Evolutionary conservation across 75 land plant species (phyloP).

Genomic region (Pinus tabuliformis): DNA sequence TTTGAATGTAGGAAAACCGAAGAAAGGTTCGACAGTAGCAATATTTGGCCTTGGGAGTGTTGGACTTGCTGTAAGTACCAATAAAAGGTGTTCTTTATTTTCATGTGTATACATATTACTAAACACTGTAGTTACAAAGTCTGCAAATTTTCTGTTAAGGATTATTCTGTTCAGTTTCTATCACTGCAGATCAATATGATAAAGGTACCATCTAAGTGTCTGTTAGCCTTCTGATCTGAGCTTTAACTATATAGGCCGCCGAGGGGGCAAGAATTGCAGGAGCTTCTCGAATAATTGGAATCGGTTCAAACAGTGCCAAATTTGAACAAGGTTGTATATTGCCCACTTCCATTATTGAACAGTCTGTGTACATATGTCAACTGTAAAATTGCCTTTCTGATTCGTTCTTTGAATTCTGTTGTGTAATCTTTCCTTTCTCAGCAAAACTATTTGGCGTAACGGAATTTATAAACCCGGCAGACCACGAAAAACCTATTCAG

Average conservation of each 20-base stretch:
- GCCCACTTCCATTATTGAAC: background rate
- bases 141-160: no score
- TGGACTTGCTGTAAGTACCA: constrained; percentile 33
- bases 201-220: no score
- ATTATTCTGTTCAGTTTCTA: no score
- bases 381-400: background rate
- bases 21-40: constrained; percentile 43
- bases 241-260: constrained; percentile 16
- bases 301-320: constrained; percentile 26
- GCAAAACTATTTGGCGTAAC: constrained; percentile 35
- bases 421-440: constrained; percentile 4
- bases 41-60: constrained; percentile 49
- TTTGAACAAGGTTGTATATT: constrained; percentile 7
- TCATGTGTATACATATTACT: no score
- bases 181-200: no score
- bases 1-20: constrained; percentile 46
- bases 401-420: background rate
- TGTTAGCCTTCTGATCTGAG: no score
- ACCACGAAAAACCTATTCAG: constrained; percentile 26
- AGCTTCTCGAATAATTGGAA: constrained; percentile 33
- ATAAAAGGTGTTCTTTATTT: no score
- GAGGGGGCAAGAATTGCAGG: constrained; percentile 35
- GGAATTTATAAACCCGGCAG: constrained; percentile 29
- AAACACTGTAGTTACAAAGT: no score
- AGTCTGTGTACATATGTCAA: background rate